Conservation (phyloP, 2,329 filamentous ascomycete species). For the Sporothrix globosa region DNA sequence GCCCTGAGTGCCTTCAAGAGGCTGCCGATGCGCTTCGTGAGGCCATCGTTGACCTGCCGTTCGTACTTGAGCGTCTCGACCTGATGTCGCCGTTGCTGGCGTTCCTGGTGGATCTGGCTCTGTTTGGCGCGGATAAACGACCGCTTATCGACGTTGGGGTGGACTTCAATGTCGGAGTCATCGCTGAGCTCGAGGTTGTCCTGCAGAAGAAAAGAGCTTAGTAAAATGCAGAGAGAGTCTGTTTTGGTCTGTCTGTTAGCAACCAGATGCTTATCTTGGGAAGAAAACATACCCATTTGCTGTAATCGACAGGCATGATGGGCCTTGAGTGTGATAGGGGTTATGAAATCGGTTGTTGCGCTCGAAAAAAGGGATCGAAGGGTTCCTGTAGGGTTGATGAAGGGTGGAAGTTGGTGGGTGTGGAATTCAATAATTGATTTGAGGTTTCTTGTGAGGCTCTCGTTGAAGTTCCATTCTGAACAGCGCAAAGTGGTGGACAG, state of each 20-base stretch:
- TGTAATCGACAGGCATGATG: conserved; percentile 58
- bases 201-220: conserved; percentile 48
- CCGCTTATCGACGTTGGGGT: conserved; percentile 97
- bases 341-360: background rate
- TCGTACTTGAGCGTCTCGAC: conserved; percentile 94
- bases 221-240: background rate
- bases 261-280: background rate
- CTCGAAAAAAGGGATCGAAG: background rate
- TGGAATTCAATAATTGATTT: background rate
- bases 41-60: conserved; percentile 86
- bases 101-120: conserved; percentile 91
- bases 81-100: conserved; percentile 80
- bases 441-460: conserved; percentile 21
- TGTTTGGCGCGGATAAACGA: conserved; percentile 99
- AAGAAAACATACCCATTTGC: conserved; percentile 61
- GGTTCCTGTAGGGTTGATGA: too few relatives aligned
- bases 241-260: background rate
- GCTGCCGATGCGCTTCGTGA: conserved; percentile 79
- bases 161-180: conserved; percentile 96
- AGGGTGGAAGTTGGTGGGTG: too few relatives aligned
- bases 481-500: background rate
- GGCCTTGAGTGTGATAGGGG: background rate
- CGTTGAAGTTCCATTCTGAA: background rate
- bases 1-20: conserved; percentile 75
- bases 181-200: conserved; percentile 95